Conservation (phyloP, 2,329 filamentous ascomycete genomes). For the Fusarium papillatum region DNA sequence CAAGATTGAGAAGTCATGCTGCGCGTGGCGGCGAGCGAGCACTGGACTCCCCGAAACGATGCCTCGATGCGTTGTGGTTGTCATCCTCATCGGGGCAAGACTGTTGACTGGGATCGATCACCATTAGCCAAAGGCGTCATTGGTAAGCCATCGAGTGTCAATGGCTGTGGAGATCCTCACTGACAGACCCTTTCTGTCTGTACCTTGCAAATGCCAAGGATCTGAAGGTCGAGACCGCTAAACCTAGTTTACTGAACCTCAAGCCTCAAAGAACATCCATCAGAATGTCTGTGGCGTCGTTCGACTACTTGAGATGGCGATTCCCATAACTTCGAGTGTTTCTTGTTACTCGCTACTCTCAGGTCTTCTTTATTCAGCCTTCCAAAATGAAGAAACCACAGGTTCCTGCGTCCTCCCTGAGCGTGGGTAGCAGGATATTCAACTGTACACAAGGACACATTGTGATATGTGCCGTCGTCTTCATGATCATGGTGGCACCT, state of each 20-base stretch:
- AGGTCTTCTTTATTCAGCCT: neutral
- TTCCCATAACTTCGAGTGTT: neutral
- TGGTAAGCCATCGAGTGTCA: slow-evolving; percentile 1
- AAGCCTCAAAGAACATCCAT: neutral
- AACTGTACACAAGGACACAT: slow-evolving; percentile 31
- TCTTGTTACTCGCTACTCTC: neutral
- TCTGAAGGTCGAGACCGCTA: neutral
- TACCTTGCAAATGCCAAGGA: neutral
- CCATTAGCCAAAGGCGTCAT: slow-evolving; percentile 21
- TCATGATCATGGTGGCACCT: slow-evolving; percentile 36
- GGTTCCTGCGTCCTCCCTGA: neutral
- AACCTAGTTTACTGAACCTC: slow-evolving; percentile 1
- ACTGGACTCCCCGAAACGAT: slow-evolving; percentile 8
- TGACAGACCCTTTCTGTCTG: neutral
- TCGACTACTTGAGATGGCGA: slow-evolving; percentile 22
- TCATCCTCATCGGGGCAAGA: slow-evolving; percentile 7
- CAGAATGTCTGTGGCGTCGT: neutral
- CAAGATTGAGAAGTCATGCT: neutral
- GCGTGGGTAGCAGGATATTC: neutral
- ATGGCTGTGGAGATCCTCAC: neutral
- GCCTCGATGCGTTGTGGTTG: neutral
- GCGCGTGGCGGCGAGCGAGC: slow-evolving; percentile 1
- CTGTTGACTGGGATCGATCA: neutral
- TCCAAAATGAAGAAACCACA: slow-evolving; percentile 28
- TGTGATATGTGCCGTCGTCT: slow-evolving; percentile 26